Base-by-base conservation (phyloP, 2,329 filamentous ascomycete species). In the Fusarium protoensiforme region DNA sequence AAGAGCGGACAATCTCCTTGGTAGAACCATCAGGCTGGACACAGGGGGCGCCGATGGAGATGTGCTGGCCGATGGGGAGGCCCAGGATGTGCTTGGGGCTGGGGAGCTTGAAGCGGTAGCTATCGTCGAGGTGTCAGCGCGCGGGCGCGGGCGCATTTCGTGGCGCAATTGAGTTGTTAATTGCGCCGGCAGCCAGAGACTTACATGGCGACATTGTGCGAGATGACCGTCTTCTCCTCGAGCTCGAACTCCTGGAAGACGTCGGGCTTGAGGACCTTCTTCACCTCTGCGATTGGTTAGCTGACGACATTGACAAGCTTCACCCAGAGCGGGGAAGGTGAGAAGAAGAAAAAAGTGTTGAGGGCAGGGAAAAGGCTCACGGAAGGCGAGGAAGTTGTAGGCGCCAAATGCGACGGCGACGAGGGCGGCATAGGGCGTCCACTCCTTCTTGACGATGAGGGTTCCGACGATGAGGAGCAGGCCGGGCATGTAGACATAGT, bases 41-140 rank as follows among this genome's bases (percentile, higher is more conserved):
- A 70, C 95, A 90, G 65, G 89, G 90, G 64, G 95, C 96, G 76
- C 93, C 94, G 81, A 99, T 94, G 72, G 96, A 98, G 85, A 99
- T 98, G 88, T 99, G 96, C 87, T 99, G 96, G 81, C 96, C 96
- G 86, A 98, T 98, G 76, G 96, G 96, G 48, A 98, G 93, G 80
- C 96, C 96, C 79, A 98, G 94, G 82, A 98, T 94, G 76, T 93
- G 90, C 78, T 87, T 92, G 43, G 92, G 86, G 60, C 88, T 88
- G 65, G 95, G 95, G 43, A 99, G 93, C 74, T 89, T 89, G 87
- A 98, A 98, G 80, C 96, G 95, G 88, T 98, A 99, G 86, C 92
- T 94, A 69, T 62, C 2, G 20, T 56, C 29, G 58, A n/a, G 36
- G 18, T 46, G 61, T 67, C 16, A 67, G 68, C 22, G 16, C 59